phyloP scores from a whole-genome alignment of 192 early-diverging fungal genomes.

The Backusella sp. region DNA sequence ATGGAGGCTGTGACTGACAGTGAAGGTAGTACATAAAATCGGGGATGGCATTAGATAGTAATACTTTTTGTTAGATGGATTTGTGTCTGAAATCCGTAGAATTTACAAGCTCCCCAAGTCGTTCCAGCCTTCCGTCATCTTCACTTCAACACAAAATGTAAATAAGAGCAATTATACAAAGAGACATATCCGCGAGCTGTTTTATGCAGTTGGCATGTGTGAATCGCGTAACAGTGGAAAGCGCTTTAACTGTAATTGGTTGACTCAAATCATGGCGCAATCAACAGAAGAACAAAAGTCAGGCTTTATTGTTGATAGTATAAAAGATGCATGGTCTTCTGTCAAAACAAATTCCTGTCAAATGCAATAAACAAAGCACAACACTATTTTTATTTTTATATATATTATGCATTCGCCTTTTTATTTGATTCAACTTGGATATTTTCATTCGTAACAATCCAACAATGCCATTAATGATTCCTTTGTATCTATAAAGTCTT shows the following conservation, averaged over 20 bases:
- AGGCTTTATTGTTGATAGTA: conserved; percentile 44
- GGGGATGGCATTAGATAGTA: neutral
- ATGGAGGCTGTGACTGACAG: conserved; percentile 32
- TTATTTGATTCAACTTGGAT: conserved; percentile 2
- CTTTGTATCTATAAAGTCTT: conserved; percentile 27
- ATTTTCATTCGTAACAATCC: conserved; percentile 12
- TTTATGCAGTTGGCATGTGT: conserved; percentile 40
- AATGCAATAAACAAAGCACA: conserved; percentile 22
- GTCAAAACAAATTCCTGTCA: conserved; percentile 13
- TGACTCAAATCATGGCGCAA: conserved; percentile 44
- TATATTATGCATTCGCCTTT: neutral
- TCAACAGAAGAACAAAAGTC: conserved; percentile 41
- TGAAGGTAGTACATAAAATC: neutral
- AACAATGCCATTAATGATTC: conserved; percentile 23
- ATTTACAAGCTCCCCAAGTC: conserved; percentile 38
- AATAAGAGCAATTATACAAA: conserved; percentile 46
- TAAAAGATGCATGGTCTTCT: conserved; percentile 34
- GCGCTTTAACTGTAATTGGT: conserved; percentile 48
- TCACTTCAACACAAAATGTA: conserved; percentile 45
- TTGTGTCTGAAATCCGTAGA: conserved; percentile 45
- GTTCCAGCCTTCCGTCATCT: conserved; percentile 45
- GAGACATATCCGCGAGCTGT: conserved; percentile 43
- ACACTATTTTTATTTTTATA: neutral
- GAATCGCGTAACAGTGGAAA: conserved; percentile 38
- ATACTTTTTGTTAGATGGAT: conserved; percentile 37